phyloP scores from a whole-genome alignment of 345 rosid genomes.

The Lepidium africanum region DNA sequence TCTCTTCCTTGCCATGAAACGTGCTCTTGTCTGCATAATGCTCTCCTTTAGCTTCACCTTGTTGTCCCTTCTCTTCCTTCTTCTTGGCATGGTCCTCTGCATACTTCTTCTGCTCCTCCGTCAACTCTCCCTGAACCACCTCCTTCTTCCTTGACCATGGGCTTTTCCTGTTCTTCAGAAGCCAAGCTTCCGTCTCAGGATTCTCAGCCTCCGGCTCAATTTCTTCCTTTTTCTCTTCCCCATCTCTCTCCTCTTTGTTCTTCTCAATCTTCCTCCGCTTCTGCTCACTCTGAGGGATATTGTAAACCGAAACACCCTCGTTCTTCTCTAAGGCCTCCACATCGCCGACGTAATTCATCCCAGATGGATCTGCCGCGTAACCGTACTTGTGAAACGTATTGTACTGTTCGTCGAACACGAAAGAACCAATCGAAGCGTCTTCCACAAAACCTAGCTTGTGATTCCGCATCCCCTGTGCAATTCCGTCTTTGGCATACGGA shows the following conservation, averaged over 20 bases:
- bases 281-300: conserved; percentile 74
- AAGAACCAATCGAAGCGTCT: conserved; percentile 78
- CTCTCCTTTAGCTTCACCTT: conserved; percentile 65
- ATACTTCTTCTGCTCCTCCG: conserved; percentile 96
- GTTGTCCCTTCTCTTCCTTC: conserved; percentile 75
- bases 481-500: conserved; percentile 92
- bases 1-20: conserved; percentile 94
- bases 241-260: conserved; percentile 39
- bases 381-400: conserved; percentile 86
- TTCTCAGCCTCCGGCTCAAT: conserved; percentile 56
- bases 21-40: conserved; percentile 72
- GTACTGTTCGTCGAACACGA: conserved; percentile 87
- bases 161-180: conserved; percentile 74
- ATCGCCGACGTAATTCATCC: conserved; percentile 74
- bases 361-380: conserved; percentile 85
- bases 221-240: conserved; percentile 27
- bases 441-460: conserved; percentile 97
- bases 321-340: conserved; percentile 53
- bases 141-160: conserved; percentile 98
- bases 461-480: conserved; percentile 93
- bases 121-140: conserved; percentile 63
- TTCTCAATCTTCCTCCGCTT: conserved; percentile 63
- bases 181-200: conserved; percentile 78
- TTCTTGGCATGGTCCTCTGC: conserved; percentile 94
- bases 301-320: conserved; percentile 67